Evolutionary conservation across 768 basidiomycete genomes (phyloP), one percentile per base, ranked within the genome.

Genomic region (Gloeostereum incarnatum): DNA sequence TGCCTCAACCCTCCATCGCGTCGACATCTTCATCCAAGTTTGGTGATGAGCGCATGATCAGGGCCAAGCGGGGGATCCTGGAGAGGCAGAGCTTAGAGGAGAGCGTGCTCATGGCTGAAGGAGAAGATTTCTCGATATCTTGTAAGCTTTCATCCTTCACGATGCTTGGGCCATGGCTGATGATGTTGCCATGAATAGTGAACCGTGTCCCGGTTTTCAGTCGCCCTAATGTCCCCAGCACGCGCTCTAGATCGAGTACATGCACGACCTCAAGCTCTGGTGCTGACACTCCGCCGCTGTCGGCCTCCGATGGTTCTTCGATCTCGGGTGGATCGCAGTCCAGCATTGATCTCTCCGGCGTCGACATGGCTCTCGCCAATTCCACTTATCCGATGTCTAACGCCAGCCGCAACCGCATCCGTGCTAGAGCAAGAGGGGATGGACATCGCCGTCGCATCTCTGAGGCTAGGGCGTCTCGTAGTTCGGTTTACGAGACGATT

Each of bases 401-500:
- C 55, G 59, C 73, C 22, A 56, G 66, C 31, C 56, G 65, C 16
- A 45, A 50, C 4, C 55, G 54, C 5, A 57, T 64, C 14, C 69
- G 75, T 4, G 61, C 67, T 17, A 63, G 78, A 17, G 71, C 72
- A 6, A 70, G 69, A 13, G 80, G 82, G 0, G 68, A 74, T 26
- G 79, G 83, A 2, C 83, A 86, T 51, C 78, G 77, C 26, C 78
- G 82, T 24, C 73, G 83, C 2, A 71, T 75, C 35, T 84, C 82
- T 1, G 69, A 76, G 34, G 69, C 73, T 20, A 71, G 73, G 14
- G 67, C 71, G 6, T 80, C 79, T 9, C 68, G 80, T 3, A 61
- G 74, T 0, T 87, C 85, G 0, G 69, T 84, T 0, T 88, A 86
- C 45, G 85, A 87, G 52, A 87, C 81, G 0, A 88, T 89, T 34